A percentile compares a stretch with the other conserved stretches of the same genome.
Conservation (phyloP, 2,329 filamentous ascomycete species). For the Claviceps digitariae region DNA sequence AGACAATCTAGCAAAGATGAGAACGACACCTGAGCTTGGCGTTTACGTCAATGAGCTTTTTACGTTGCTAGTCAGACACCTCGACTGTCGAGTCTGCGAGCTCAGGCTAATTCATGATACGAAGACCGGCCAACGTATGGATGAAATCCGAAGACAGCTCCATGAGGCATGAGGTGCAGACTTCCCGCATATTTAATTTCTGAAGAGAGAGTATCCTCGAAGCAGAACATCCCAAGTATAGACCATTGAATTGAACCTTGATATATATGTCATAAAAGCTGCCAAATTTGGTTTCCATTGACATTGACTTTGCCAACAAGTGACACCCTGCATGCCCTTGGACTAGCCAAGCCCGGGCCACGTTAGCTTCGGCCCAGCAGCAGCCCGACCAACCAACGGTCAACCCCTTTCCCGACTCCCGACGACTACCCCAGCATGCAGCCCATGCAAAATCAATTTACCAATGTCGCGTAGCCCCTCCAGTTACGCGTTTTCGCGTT, state of each 20-base stretch:
- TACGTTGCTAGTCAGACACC: neutral
- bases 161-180: neutral
- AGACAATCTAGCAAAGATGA: neutral
- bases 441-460: conserved; percentile 25
- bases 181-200: neutral
- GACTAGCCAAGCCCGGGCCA: too few relatives aligned
- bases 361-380: neutral
- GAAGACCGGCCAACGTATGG: neutral
- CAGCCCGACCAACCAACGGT: too few relatives aligned
- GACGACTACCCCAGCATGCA: neutral
- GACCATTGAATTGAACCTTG: neutral
- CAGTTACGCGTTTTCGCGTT: conserved; percentile 13
- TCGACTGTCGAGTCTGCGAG: neutral
- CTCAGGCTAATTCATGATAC: too few relatives aligned
- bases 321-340: neutral
- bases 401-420: neutral
- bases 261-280: neutral
- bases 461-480: conserved; percentile 21
- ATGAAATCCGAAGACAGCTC: neutral
- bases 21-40: neutral
- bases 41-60: neutral
- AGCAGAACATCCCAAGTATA: neutral
- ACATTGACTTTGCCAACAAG: neutral
- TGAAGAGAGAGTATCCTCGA: neutral
- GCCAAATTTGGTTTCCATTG: neutral